Conservation (phyloP, 176 grass and related monocot genomes). For the Musa beccarii region DNA sequence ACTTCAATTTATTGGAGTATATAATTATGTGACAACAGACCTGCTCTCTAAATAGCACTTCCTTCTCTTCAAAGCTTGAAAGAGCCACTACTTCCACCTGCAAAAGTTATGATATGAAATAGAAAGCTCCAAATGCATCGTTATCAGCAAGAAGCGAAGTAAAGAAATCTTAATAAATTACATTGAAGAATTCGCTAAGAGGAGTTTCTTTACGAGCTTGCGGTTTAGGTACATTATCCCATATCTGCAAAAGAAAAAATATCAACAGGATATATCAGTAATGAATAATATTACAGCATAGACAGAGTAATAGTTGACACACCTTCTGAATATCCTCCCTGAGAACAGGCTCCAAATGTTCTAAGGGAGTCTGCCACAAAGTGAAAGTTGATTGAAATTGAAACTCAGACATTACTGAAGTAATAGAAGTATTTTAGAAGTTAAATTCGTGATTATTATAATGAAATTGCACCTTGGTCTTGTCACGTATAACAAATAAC, state of each 20-base stretch:
- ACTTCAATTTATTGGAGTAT: neutral
- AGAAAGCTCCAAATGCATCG: no score
- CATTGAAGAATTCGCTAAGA: constrained; percentile 84
- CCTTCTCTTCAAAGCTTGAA: constrained; percentile 89
- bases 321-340: constrained; percentile 99
- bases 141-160: no score
- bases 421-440: neutral
- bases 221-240: constrained; percentile 91
- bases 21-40: constrained; percentile 15
- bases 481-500: constrained; percentile 95
- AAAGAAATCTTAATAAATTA: constrained; percentile 29
- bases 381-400: neutral
- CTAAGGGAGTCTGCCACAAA: constrained; percentile 70
- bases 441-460: neutral
- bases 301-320: constrained; percentile 20
- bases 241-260: constrained; percentile 60
- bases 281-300: constrained; percentile 11
- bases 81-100: constrained; percentile 89
- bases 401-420: neutral
- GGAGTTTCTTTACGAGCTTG: constrained; percentile 89
- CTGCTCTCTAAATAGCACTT: constrained; percentile 75
- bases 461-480: constrained; percentile 56
- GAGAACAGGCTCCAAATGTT: constrained; percentile 90
- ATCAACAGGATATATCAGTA: constrained; percentile 1
- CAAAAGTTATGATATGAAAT: neutral